Percentiles rank a stretch among this genome's conserved stretches.
Evolutionary conservation across 768 basidiomycete species (phyloP).

Genomic region (Sporobolomyces phaffii): DNA sequence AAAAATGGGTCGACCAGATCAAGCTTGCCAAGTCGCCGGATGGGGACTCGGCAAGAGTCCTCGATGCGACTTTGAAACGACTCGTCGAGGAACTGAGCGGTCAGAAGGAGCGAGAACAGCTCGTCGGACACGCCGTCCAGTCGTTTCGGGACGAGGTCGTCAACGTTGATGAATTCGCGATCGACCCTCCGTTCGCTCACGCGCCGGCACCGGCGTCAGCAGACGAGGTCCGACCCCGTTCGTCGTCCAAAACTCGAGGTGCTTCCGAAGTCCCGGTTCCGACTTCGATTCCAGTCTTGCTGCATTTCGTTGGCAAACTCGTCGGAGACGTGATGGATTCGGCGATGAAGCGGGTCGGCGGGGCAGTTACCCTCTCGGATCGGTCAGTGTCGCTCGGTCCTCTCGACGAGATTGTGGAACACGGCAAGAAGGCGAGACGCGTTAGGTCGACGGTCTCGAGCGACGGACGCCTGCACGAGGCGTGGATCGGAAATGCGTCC

Average conservation of each 20-base stretch:
- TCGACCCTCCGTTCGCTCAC: neutral
- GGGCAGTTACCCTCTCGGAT: neutral
- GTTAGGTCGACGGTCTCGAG: neutral
- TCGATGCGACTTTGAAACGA: neutral
- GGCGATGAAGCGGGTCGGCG: conserved; percentile 1
- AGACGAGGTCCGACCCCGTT: neutral
- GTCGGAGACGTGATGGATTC: neutral
- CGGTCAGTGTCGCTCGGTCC: neutral
- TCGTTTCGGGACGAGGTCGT: neutral
- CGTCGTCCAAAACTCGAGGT: too few species aligned
- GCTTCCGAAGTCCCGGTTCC: neutral
- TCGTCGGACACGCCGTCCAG: neutral
- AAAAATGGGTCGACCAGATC: conserved; percentile 14
- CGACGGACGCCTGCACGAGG: neutral
- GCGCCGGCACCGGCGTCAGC: neutral
- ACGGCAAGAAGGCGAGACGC: neutral
- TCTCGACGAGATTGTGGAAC: neutral
- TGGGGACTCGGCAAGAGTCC: neutral
- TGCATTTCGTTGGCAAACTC: conserved; percentile 16
- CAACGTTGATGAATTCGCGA: neutral
- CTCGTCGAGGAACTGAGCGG: conserved; percentile 19
- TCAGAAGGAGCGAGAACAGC: neutral
- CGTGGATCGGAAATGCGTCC: neutral
- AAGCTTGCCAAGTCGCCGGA: neutral
- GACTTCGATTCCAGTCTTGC: conserved; percentile 5